Percentiles rank a stretch among this genome's conserved stretches.
phyloP scores from a whole-genome alignment of 129 eudicot genomes.

The Artemisia argyi region DNA sequence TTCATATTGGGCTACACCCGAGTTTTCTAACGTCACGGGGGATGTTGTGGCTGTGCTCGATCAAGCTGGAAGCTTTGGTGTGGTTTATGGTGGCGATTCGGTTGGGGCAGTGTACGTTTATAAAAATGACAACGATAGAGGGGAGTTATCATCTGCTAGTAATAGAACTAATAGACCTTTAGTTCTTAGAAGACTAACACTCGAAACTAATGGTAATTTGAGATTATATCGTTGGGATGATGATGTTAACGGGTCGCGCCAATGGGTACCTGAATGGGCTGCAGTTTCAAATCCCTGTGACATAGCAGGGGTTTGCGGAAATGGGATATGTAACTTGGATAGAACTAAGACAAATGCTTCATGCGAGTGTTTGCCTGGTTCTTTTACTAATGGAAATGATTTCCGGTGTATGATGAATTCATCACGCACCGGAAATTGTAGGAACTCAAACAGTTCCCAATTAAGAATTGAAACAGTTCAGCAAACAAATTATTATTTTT shows the following conservation, averaged over 20 bases:
- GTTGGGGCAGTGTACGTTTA: conserved; percentile 78
- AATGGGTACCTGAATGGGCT: conserved; percentile 98
- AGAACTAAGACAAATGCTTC: conserved; percentile 62
- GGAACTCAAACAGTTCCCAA: conserved; percentile 41
- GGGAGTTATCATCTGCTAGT: conserved; percentile 51
- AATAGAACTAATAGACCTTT: conserved; percentile 46
- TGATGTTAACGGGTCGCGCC: conserved; percentile 81
- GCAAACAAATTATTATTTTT: conserved; percentile 69
- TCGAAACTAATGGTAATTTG: conserved; percentile 81
- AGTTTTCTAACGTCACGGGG: conserved; percentile 86
- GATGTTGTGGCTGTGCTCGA: conserved; percentile 82
- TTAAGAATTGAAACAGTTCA: conserved; percentile 52
- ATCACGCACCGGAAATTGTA: conserved; percentile 53
- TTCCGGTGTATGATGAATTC: conserved; percentile 55
- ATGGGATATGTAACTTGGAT: conserved; percentile 80
- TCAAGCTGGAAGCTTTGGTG: conserved; percentile 84
- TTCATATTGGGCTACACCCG: conserved; percentile 87
- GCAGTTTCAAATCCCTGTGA: conserved; percentile 94
- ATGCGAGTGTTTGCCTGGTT: conserved; percentile 70
- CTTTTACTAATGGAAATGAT: conserved; percentile 29
- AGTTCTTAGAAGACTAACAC: conserved; percentile 56
- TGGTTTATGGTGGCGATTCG: conserved; percentile 68
- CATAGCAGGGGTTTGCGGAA: conserved; percentile 85
- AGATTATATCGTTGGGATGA: conserved; percentile 81
- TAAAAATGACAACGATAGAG: conserved; percentile 72